These are phyloP conservation scores for Phytopythium montanum DNA, from an alignment of 352 stramenopile genomes.

Conservation along the genomic window DNA sequence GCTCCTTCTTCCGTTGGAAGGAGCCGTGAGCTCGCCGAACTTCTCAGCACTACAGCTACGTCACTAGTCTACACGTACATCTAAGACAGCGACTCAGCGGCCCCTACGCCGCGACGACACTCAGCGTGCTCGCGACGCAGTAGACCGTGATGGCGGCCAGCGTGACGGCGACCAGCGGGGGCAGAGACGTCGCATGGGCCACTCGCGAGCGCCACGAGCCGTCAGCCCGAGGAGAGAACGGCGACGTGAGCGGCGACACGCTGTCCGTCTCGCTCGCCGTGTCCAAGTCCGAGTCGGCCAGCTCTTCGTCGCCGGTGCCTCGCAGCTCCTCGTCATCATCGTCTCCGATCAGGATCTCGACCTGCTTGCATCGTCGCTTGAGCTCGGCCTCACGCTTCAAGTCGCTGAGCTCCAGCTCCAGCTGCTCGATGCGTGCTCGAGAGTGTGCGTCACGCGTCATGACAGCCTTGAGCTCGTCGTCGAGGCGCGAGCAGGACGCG, in stretches of 20 bases:
- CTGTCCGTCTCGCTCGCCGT: constrained; percentile 8
- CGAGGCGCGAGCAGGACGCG: constrained; percentile 9
- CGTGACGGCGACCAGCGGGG: constrained; percentile 6
- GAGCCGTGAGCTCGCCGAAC: background rate
- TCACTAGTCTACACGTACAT: constrained; percentile 8
- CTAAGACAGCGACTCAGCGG: background rate
- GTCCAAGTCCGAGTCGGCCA: constrained; percentile 7
- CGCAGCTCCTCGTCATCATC: constrained; percentile 41
- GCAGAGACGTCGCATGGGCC: constrained; percentile 1
- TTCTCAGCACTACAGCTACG: background rate
- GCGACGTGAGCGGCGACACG: constrained; percentile 7
- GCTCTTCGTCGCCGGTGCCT: constrained; percentile 22
- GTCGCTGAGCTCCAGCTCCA: constrained; percentile 14
- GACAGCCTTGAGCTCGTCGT: constrained; percentile 26
- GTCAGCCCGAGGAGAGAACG: background rate
- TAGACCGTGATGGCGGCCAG: constrained; percentile 9
- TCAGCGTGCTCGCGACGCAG: constrained; percentile 8
- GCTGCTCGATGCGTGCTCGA: constrained; percentile 29
- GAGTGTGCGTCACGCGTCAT: constrained; percentile 23
- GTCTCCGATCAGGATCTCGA: constrained; percentile 11
- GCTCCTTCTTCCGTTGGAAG: constrained; percentile 7
- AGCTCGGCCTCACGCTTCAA: constrained; percentile 11
- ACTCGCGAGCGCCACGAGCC: background rate
- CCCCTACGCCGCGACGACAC: background rate
- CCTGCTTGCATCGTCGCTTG: constrained; percentile 1